Evolutionary conservation across 1,284 basidiomycete genomes (phyloP).

Genomic region (Ganoderma multipileum): DNA sequence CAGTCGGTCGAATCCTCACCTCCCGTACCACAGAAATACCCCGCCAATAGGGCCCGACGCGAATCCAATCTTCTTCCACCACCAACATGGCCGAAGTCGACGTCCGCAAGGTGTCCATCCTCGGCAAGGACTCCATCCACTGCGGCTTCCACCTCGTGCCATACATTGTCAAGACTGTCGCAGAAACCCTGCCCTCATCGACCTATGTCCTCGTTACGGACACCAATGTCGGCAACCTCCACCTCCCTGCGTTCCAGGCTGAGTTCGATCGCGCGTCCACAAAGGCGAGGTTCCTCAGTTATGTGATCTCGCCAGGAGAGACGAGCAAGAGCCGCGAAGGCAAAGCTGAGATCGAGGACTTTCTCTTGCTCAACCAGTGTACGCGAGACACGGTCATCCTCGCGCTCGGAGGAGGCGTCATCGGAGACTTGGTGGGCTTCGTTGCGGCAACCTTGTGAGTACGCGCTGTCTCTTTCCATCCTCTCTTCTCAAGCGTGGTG

Average conservation of each 20-base stretch:
- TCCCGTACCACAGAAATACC: slow-evolving; percentile 6
- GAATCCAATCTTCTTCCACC: background rate
- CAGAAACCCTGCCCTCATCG: slow-evolving; percentile 79
- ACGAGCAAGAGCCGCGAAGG: slow-evolving; percentile 90
- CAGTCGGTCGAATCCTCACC: slow-evolving; percentile 4
- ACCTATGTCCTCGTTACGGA: slow-evolving; percentile 96
- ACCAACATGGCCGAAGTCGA: slow-evolving; percentile 43
- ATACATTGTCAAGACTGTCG: slow-evolving; percentile 85
- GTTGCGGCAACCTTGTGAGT: slow-evolving; percentile 97
- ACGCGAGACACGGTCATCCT: slow-evolving; percentile 94
- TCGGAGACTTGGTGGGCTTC: slow-evolving; percentile 96
- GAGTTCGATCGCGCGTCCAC: slow-evolving; percentile 62
- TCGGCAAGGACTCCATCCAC: slow-evolving; percentile 89
- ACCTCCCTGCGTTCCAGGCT: slow-evolving; percentile 71
- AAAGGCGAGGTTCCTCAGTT: slow-evolving; percentile 77
- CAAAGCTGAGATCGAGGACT: slow-evolving; percentile 96
- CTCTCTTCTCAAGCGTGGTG: background rate
- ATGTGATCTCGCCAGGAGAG: slow-evolving; percentile 91
- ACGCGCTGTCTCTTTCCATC: background rate
- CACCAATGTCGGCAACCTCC: slow-evolving; percentile 84
- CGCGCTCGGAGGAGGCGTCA: slow-evolving; percentile 95
- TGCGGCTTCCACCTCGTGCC: slow-evolving; percentile 90
- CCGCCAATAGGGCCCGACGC: slow-evolving; percentile 2
- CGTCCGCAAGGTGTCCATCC: slow-evolving; percentile 80
- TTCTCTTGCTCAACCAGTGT: slow-evolving; percentile 86